Conservation (phyloP, 106 monocot genomes). For the Dendrobium nobile region DNA sequence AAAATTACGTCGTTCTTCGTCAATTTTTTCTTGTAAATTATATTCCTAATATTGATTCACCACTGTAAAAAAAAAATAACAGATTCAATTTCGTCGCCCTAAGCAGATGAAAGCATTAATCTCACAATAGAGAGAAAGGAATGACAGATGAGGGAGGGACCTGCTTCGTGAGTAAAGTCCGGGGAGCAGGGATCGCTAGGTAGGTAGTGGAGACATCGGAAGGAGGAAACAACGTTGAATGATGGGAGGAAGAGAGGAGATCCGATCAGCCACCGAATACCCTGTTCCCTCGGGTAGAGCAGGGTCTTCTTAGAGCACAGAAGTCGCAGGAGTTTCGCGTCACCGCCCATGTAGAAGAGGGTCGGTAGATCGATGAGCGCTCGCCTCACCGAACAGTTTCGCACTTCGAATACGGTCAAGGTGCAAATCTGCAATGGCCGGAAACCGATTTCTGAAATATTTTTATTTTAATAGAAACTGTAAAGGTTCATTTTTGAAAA, state of each 20-base stretch:
- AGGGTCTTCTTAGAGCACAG: conserved; percentile 39
- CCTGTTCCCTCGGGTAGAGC: conserved; percentile 1
- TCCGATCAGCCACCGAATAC: conserved; percentile 48
- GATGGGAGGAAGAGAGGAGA: conserved; percentile 44
- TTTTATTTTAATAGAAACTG: too few relatives aligned
- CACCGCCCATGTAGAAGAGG: conserved; percentile 12
- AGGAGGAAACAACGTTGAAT: conserved; percentile 39
- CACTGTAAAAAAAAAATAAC: not conserved
- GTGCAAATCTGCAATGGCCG: too few relatives aligned
- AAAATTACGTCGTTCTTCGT: not conserved
- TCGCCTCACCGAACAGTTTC: not conserved
- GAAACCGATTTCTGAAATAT: too few relatives aligned
- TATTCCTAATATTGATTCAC: not conserved
- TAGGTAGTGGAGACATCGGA: conserved; percentile 35
- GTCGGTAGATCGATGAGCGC: not conserved
- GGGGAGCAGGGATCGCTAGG: conserved; percentile 29
- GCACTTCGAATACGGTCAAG: too few relatives aligned
- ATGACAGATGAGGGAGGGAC: not conserved
- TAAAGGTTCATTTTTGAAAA: too few relatives aligned
- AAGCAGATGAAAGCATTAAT: not conserved
- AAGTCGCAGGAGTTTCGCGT: conserved; percentile 17
- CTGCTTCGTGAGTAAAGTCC: conserved; percentile 45
- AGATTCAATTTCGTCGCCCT: not conserved
- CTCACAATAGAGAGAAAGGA: not conserved
- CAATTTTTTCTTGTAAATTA: not conserved